These are phyloP conservation scores for Helenozyma rhizophorensis DNA, from an alignment of 805 yeast genomes.

Conservation along the genomic window DNA sequence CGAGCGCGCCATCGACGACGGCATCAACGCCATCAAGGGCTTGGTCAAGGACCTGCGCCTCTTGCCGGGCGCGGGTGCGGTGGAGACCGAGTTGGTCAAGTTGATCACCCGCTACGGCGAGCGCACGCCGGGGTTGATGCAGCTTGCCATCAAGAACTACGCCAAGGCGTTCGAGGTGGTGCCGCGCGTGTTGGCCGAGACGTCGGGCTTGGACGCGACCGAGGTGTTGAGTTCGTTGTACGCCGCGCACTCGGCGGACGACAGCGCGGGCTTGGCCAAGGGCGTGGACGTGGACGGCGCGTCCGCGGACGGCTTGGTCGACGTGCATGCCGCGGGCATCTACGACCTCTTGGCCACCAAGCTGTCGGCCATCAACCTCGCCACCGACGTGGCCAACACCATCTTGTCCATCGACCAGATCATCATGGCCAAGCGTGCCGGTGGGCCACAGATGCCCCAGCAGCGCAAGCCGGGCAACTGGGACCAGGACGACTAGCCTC, in stretches of 20 bases:
- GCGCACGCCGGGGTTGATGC: conserved; percentile 86
- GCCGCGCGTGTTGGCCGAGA: conserved; percentile 90
- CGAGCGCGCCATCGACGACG: conserved; percentile 97
- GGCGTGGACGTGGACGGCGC: conserved; percentile 74
- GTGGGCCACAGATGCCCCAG: conserved; percentile 89
- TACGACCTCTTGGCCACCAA: conserved; percentile 79
- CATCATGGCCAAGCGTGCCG: conserved; percentile 98
- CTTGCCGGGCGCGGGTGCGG: conserved; percentile 95
- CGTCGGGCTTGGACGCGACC: conserved; percentile 86
- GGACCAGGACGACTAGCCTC: conserved; percentile 91
- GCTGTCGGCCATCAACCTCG: conserved; percentile 83
- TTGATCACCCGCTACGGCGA: conserved; percentile 84
- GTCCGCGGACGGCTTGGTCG: conserved; percentile 58
- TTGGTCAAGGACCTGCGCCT: conserved; percentile 73
- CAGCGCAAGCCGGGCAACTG: conserved; percentile 90
- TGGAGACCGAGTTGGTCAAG: conserved; percentile 82
- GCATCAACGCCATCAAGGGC: conserved; percentile 88
- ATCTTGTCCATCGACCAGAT: conserved; percentile 92
- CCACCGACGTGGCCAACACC: conserved; percentile 93
- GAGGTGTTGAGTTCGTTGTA: conserved; percentile 87
- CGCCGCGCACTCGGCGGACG: conserved; percentile 69
- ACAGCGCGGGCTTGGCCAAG: conserved; percentile 47
- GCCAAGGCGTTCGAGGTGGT: conserved; percentile 94
- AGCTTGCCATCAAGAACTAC: conserved; percentile 88
- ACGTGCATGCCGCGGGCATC: conserved; percentile 65